A percentile compares a stretch with the other conserved stretches of the same genome.
phyloP scores from a whole-genome alignment of 192 early-diverging fungal species.

The Pilaira anomala region DNA sequence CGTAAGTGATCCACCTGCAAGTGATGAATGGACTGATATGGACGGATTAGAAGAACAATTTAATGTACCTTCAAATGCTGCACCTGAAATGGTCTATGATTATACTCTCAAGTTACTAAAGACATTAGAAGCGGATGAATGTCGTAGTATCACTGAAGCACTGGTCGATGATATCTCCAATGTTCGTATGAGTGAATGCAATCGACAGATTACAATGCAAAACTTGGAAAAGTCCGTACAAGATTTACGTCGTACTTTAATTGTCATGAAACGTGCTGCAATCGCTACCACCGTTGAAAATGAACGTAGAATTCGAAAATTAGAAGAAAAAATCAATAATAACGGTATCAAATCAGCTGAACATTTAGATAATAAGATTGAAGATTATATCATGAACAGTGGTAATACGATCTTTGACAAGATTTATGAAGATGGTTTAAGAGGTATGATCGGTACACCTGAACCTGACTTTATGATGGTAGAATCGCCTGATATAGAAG shows the following conservation, averaged over 20 bases:
- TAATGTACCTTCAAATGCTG: constrained; percentile 40
- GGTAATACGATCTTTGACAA: constrained; percentile 42
- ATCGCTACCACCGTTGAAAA: constrained; percentile 38
- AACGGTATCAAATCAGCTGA: constrained; percentile 12
- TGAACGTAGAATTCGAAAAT: constrained; percentile 31
- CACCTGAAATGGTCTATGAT: constrained; percentile 49
- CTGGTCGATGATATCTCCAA: constrained; percentile 58
- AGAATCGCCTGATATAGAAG: constrained; percentile 10
- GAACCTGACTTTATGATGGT: constrained; percentile 17
- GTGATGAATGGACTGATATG: constrained; percentile 36
- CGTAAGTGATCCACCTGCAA: constrained; percentile 15
- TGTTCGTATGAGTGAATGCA: constrained; percentile 48
- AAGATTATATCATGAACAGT: constrained; percentile 34
- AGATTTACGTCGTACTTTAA: constrained; percentile 52
- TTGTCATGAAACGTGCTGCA: constrained; percentile 58
- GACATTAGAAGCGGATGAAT: constrained; percentile 48
- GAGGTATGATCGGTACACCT: constrained; percentile 33
- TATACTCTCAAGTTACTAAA: constrained; percentile 46
- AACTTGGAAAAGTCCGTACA: constrained; percentile 51
- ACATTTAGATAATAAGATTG: constrained; percentile 26
- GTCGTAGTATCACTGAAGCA: constrained; percentile 49
- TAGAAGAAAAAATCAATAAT: constrained; percentile 8
- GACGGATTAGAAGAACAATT: constrained; percentile 35
- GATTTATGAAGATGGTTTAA: constrained; percentile 40
- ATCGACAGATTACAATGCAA: constrained; percentile 45